phyloP scores from a whole-genome alignment of 495 filamentous ascomycete species.

The Aspergillus heteromorphus region DNA sequence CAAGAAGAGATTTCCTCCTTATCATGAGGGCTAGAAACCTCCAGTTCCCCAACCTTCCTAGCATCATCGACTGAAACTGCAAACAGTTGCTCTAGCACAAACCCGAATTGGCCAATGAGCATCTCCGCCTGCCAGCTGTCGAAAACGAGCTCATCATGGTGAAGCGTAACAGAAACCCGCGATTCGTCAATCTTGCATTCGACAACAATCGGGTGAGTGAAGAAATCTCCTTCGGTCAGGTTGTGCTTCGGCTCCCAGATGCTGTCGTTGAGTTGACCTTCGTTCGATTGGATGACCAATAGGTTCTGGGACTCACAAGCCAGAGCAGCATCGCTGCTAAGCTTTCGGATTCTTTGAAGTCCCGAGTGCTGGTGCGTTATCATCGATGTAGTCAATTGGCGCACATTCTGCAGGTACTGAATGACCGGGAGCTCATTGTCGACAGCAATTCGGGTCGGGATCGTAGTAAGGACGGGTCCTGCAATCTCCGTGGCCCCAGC shows the following conservation, averaged over 20 bases:
- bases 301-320: conserved; percentile 64
- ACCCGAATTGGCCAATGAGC: conserved; percentile 27
- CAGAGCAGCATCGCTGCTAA: conserved; percentile 29
- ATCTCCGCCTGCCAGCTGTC: conserved; percentile 31
- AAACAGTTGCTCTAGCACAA: conserved; percentile 33
- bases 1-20: conserved; percentile 28
- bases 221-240: conserved; percentile 40
- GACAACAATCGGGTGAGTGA: conserved; percentile 45
- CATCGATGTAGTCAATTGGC: conserved; percentile 39
- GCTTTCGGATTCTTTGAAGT: conserved; percentile 36
- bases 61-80: conserved; percentile 20
- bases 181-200: conserved; percentile 37
- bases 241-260: conserved; percentile 44
- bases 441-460: conserved; percentile 43
- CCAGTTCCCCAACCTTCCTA: conserved; percentile 25
- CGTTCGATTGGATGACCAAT: conserved; percentile 49
- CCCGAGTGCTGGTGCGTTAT: conserved; percentile 47
- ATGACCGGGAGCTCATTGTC: conserved; percentile 27
- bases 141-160: conserved; percentile 37
- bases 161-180: conserved; percentile 23
- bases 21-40: conserved; percentile 30
- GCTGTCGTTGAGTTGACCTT: conserved; percentile 23
- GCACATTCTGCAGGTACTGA: conserved; percentile 38
- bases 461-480: conserved; percentile 50
- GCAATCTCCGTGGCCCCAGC: conserved; percentile 45